A percentile compares a stretch with the other conserved stretches of the same genome.
Conservation (phyloP, 2,329 filamentous ascomycete genomes). For the Beauveria asiatica region DNA sequence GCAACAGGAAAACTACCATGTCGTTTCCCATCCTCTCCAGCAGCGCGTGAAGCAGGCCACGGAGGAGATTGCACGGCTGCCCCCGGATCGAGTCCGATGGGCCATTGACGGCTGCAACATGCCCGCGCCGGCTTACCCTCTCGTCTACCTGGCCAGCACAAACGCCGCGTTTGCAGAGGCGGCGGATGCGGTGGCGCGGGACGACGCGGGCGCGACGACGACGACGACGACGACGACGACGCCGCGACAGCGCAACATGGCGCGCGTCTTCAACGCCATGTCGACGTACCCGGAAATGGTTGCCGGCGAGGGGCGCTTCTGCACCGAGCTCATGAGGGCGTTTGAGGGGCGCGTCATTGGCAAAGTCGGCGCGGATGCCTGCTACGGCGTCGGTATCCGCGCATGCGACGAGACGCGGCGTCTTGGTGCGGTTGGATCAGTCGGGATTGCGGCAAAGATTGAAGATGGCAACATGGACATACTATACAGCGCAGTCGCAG, state of each 20-base stretch:
- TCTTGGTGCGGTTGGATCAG: slow-evolving; percentile 26
- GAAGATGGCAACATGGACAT: slow-evolving; percentile 38
- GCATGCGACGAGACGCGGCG: slow-evolving; percentile 26
- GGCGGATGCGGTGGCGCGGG: slow-evolving; percentile 13
- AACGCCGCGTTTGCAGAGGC: slow-evolving; percentile 31
- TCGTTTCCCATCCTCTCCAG: slow-evolving; percentile 30
- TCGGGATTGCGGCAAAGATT: slow-evolving; percentile 39
- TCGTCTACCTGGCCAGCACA: slow-evolving; percentile 26
- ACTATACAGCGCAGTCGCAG: slow-evolving; percentile 33
- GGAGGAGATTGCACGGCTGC: slow-evolving; percentile 25
- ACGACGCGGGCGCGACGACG: not conserved
- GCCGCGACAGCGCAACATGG: slow-evolving; percentile 15
- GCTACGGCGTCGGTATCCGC: slow-evolving; percentile 36
- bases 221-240: not conserved
- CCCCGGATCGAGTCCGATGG: slow-evolving; percentile 27
- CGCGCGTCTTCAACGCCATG: slow-evolving; percentile 35
- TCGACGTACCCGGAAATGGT: slow-evolving; percentile 32
- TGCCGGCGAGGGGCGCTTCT: slow-evolving; percentile 37
- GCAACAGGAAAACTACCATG: slow-evolving; percentile 26
- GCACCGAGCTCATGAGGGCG: slow-evolving; percentile 33
- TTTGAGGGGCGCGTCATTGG: slow-evolving; percentile 32
- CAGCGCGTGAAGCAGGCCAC: slow-evolving; percentile 27
- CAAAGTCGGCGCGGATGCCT: slow-evolving; percentile 41
- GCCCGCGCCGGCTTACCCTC: slow-evolving; percentile 33
- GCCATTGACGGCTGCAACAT: slow-evolving; percentile 39